Base-by-base conservation (phyloP, 257 asterid species). In the Anisodus tanguticus region DNA sequence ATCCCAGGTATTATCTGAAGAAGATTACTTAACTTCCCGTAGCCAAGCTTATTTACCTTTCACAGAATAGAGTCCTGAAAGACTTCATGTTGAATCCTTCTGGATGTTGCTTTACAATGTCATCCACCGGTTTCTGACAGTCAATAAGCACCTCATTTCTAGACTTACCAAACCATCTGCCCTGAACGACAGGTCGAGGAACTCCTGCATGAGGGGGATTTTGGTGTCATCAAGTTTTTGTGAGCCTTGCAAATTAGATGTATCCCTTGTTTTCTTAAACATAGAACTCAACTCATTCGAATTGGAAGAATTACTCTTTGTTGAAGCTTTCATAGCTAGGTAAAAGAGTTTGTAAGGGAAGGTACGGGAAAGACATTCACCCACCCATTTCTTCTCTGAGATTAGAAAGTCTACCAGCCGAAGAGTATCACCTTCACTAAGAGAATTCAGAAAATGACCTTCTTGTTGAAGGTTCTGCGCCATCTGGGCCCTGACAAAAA, bases 351-450 rank as follows among this genome's bases (percentile, higher is more conserved):
- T 91, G 87, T 91, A 93, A 67, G 98, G 98, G 82, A 59, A 92
- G n/a, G 84, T 59, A 82, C 49, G 85, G 41, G 88, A 71, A 31
- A 70, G 55, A 60, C 64, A 88, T 86, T 91, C 97, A 83, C 87
- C 94, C 49, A 95, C 85, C 98, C 98, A 95, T 89, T 91, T 92
- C 93, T 89, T 93, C 76, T 94, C 94, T 3, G 92, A 89, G 84
- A 94, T 93, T 83, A 94, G 85, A 86, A 94, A 76, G 84, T 93
- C 88, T 10, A 93, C 90, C 43, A 95, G 90, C 86, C 87, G 91
- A 86, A 85, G 91, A 87, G 93, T 90, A 81, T 92, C 91, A 17
- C 86, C 83, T 84, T 87, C 88, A 47, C 90, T 19, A 72, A 95
- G 91, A 47, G 90, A 89, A 79, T 79, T 87, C 86, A 95, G 92